These are phyloP conservation scores for Sphaerosporella brunnea DNA, from an alignment of 495 filamentous ascomycete species.

Conservation along the genomic window DNA sequence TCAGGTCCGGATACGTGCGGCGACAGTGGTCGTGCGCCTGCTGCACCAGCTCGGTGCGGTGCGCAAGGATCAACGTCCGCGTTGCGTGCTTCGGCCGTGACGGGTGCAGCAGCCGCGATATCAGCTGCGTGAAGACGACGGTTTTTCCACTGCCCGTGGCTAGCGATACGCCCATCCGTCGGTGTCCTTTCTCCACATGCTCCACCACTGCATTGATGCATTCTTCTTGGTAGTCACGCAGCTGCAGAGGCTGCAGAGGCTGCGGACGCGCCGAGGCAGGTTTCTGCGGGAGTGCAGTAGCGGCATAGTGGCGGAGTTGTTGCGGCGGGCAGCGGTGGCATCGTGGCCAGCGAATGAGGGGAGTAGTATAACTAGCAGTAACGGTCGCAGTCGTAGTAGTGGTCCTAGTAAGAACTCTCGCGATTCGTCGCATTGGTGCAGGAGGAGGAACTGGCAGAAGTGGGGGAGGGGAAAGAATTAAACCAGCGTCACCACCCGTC, in stretches of 20 bases:
- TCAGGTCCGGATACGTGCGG: conserved; percentile 57
- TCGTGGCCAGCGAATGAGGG: background rate
- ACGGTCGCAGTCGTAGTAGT: no score
- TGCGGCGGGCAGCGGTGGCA: background rate
- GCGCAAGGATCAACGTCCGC: conserved; percentile 79
- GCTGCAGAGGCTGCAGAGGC: conserved; percentile 15
- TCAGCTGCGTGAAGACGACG: conserved; percentile 90
- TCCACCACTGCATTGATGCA: conserved; percentile 72
- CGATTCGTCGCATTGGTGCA: no score
- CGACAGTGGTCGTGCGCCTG: conserved; percentile 76
- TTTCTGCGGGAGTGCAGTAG: background rate
- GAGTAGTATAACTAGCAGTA: no score
- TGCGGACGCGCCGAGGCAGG: background rate
- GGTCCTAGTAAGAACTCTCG: no score
- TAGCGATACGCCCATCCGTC: conserved; percentile 69
- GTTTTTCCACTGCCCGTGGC: conserved; percentile 92
- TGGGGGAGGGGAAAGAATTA: no score
- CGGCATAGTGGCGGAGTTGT: background rate
- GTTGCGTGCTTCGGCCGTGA: conserved; percentile 34
- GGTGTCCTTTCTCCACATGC: conserved; percentile 54
- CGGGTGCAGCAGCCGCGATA: conserved; percentile 51
- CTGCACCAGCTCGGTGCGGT: conserved; percentile 86
- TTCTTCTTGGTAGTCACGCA: conserved; percentile 70
- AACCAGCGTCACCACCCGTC: no score
- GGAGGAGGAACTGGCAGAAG: no score